These are phyloP conservation scores for Starmerella sirachaensis DNA, from an alignment of 805 yeast genomes.

Conservation along the genomic window DNA sequence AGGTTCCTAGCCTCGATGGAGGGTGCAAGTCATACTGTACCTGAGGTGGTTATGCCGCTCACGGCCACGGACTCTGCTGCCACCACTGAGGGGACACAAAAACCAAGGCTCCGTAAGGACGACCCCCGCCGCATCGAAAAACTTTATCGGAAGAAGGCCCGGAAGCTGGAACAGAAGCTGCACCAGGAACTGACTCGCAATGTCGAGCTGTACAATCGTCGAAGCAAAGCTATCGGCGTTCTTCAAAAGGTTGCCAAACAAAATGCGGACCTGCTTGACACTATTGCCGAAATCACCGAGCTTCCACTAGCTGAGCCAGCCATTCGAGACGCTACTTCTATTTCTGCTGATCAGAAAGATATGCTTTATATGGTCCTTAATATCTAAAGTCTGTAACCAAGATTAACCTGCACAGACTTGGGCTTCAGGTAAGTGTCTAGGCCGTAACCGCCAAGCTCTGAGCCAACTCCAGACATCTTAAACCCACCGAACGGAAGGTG, in stretches of 20 bases:
- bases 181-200: conserved; percentile 12
- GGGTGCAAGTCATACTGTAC: no score
- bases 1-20: no score
- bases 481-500: conserved; percentile 88
- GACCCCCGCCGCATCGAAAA: no score
- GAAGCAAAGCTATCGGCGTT: conserved; percentile 5
- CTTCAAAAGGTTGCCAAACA: conserved; percentile 8
- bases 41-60: no score
- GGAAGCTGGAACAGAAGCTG: conserved; percentile 8
- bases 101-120: no score
- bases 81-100: no score
- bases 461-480: conserved; percentile 83
- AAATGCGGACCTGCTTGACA: conserved; percentile 15
- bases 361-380: not conserved
- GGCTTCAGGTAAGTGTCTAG: conserved; percentile 72
- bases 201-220: conserved; percentile 12
- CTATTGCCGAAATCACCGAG: not conserved
- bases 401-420: conserved; percentile 54
- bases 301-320: not conserved
- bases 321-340: not conserved
- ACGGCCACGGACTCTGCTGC: no score
- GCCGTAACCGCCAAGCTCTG: conserved; percentile 86
- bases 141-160: conserved; percentile 3
- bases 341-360: conserved; percentile 8
- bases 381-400: conserved; percentile 20